Conservation (phyloP, 176 grass and related monocot genomes). For the Juncus effusus region DNA sequence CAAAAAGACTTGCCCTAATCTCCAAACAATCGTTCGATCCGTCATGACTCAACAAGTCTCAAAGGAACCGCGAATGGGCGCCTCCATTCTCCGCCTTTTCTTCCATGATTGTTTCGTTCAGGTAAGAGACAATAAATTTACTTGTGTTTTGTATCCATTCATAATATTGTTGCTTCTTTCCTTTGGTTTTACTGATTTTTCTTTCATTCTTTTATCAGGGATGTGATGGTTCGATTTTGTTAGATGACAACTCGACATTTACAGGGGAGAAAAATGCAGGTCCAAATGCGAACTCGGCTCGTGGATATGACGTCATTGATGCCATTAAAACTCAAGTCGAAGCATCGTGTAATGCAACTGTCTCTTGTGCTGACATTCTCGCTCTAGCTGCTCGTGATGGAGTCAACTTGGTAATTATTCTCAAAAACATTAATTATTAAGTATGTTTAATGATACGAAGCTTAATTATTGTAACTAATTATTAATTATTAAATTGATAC, state of each 20-base stretch:
- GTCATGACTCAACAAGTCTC: constrained; percentile 36
- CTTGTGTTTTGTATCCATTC: not conserved
- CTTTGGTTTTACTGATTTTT: constrained; percentile 4
- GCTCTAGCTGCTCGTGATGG: constrained; percentile 33
- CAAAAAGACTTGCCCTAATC: constrained; percentile 37
- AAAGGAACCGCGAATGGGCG: constrained; percentile 36
- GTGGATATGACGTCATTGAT: constrained; percentile 52
- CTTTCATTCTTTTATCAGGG: not conserved
- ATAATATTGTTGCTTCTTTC: not conserved
- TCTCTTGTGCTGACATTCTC: constrained; percentile 41
- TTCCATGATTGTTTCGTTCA: constrained; percentile 77
- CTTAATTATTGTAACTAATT: not conserved
- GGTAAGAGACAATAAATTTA: constrained; percentile 6
- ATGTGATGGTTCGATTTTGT: constrained; percentile 32
- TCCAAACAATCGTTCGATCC: constrained; percentile 33
- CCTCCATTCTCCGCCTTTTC: constrained; percentile 51
- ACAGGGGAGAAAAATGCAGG: constrained; percentile 30
- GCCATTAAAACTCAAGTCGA: constrained; percentile 43
- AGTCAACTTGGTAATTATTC: constrained; percentile 25
- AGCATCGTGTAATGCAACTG: constrained; percentile 9
- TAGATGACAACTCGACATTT: constrained; percentile 41
- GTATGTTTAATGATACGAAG: not conserved
- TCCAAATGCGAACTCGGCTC: constrained; percentile 33
- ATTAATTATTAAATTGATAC: not conserved
- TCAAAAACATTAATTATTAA: not conserved